Evolutionary conservation across 1,284 basidiomycete species (phyloP).

Genomic region (Cryptococcus depauperatus): DNA sequence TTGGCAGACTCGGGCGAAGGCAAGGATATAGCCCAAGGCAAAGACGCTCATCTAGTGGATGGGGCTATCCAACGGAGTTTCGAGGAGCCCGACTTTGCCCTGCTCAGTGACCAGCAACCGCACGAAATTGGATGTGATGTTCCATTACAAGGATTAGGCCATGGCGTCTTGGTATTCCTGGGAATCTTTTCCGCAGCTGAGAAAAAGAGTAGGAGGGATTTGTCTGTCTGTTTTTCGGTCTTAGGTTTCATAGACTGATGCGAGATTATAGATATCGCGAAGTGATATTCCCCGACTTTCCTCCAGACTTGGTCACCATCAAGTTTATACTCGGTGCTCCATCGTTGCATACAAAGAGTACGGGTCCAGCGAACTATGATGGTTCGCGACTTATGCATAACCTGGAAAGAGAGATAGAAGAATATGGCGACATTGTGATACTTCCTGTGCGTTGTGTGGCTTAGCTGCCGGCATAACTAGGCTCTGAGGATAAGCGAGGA

Average conservation of each 20-base stretch:
- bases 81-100: constrained; percentile 44
- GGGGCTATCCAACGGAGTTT: constrained; percentile 37
- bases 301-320: constrained; percentile 36
- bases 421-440: constrained; percentile 43
- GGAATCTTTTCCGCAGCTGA: constrained; percentile 42
- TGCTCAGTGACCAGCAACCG: constrained; percentile 39
- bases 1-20: constrained; percentile 30
- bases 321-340: constrained; percentile 45
- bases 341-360: constrained; percentile 23
- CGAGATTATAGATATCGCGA: constrained; percentile 28
- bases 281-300: constrained; percentile 40
- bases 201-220: constrained; percentile 29
- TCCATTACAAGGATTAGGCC: constrained; percentile 26
- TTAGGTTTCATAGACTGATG: not conserved
- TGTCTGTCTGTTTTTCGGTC: constrained; percentile 27
- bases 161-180: constrained; percentile 38
- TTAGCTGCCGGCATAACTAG: too few relatives aligned
- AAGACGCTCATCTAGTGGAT: constrained; percentile 30
- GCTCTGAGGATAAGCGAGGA: not conserved
- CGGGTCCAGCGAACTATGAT: constrained; percentile 15
- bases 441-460: constrained; percentile 30
- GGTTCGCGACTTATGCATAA: constrained; percentile 15
- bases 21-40: constrained; percentile 25
- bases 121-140: constrained; percentile 44
- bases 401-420: constrained; percentile 30